Conservation (phyloP, 495 filamentous ascomycete genomes). For the Penicillium desertorum region DNA sequence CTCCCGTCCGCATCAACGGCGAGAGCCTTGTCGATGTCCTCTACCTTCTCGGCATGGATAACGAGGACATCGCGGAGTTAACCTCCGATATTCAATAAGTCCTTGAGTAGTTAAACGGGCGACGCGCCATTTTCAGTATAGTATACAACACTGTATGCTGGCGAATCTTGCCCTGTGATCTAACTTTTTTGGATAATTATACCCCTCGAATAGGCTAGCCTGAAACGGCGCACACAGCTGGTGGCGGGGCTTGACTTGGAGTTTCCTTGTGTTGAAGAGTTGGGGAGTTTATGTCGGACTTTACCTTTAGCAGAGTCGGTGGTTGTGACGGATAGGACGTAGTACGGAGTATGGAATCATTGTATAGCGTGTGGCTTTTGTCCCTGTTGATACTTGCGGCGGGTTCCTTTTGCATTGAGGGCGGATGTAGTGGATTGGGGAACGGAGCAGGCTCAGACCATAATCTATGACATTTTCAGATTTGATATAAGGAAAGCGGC, state of each 20-base stretch:
- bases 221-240: neutral
- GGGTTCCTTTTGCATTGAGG: neutral
- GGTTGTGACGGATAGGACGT: neutral
- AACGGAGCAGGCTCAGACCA: slow-evolving; percentile 2
- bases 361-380: neutral
- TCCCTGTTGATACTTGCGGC: neutral
- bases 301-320: slow-evolving; percentile 3
- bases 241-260: neutral
- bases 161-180: neutral
- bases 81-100: slow-evolving; percentile 22
- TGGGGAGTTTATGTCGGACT: slow-evolving; percentile 1
- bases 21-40: slow-evolving; percentile 76
- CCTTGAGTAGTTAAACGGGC: neutral
- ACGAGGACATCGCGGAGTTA: slow-evolving; percentile 61
- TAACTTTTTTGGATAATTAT: slow-evolving; percentile 1
- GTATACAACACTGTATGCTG: neutral
- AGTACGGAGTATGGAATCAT: neutral
- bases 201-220: neutral
- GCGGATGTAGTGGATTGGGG: neutral
- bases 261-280: neutral
- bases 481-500: neutral
- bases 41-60: slow-evolving; percentile 75
- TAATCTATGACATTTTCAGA: slow-evolving; percentile 1
- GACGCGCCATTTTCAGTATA: neutral
- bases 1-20: slow-evolving; percentile 78